Evolutionary conservation across 371 early-diverging fungal species (phyloP).

Genomic region (Actinomucor elegans): DNA sequence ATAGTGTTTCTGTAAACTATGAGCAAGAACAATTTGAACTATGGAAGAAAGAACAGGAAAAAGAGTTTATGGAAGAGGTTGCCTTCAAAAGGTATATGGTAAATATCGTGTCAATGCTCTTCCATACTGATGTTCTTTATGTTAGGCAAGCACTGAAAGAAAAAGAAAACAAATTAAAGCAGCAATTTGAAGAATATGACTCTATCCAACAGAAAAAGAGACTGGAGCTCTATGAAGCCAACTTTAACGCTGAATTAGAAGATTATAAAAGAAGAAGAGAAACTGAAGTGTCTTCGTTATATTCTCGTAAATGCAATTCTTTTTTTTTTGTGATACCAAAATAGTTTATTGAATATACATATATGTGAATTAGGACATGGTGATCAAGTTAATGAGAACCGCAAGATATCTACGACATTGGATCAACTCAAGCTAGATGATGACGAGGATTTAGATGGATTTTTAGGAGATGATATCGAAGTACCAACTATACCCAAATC

Average conservation of each 20-base stretch:
- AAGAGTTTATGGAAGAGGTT: conserved; percentile 5
- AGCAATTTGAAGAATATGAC: conserved; percentile 35
- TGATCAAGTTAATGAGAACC: background rate
- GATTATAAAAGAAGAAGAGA: conserved; percentile 43
- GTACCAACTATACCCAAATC: background rate
- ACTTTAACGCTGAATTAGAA: conserved; percentile 47
- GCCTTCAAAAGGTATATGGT: background rate
- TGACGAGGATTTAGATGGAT: conserved; percentile 23
- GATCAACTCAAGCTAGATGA: conserved; percentile 24
- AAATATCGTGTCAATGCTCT: background rate
- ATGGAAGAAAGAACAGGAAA: conserved; percentile 33
- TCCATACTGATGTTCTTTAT: no score
- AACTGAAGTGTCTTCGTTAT: conserved; percentile 40
- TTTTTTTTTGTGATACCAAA: background rate
- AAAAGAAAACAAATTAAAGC: conserved; percentile 23
- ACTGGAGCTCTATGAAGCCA: conserved; percentile 42
- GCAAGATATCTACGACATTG: conserved; percentile 16
- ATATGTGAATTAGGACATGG: background rate
- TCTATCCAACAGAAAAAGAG: conserved; percentile 31
- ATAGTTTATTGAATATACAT: background rate
- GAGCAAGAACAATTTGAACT: conserved; percentile 31
- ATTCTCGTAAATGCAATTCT: conserved; percentile 33
- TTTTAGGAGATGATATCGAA: conserved; percentile 16
- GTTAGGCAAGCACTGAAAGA: conserved; percentile 15
- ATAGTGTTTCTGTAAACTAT: conserved; percentile 19